phyloP scores from a whole-genome alignment of 2,329 filamentous ascomycete species.

The Setomelanomma holmii region DNA sequence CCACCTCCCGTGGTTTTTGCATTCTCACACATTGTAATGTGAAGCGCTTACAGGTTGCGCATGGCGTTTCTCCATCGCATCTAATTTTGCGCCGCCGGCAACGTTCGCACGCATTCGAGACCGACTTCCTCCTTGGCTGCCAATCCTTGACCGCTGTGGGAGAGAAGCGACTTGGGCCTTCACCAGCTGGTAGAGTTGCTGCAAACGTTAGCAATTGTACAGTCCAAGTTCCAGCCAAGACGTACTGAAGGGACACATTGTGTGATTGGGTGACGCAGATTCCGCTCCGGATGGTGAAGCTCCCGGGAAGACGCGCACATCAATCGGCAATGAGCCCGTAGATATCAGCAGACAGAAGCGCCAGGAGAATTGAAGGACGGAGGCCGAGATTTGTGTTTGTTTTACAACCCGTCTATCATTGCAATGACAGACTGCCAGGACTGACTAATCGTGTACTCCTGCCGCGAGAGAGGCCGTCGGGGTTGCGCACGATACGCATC shows the following conservation, averaged over 20 bases:
- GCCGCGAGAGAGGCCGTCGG: slow-evolving; percentile 17
- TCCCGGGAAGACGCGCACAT: slow-evolving; percentile 28
- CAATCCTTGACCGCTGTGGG: slow-evolving; percentile 43
- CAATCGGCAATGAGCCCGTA: slow-evolving; percentile 23
- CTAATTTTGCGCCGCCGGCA: slow-evolving; percentile 47
- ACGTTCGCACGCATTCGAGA: slow-evolving; percentile 48
- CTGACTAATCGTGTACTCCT: slow-evolving; percentile 39
- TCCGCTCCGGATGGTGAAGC: slow-evolving; percentile 37
- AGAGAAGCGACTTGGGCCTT: slow-evolving; percentile 40
- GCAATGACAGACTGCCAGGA: slow-evolving; percentile 19
- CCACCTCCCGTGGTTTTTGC: slow-evolving; percentile 45
- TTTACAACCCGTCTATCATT: slow-evolving; percentile 40
- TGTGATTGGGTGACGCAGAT: slow-evolving; percentile 24
- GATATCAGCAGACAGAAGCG: slow-evolving; percentile 25
- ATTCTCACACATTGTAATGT: slow-evolving; percentile 45
- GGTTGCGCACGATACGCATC: slow-evolving; percentile 32
- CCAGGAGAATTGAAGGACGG: slow-evolving; percentile 32
- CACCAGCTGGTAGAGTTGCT: slow-evolving; percentile 41
- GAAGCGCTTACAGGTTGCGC: slow-evolving; percentile 48
- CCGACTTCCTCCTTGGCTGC: slow-evolving; percentile 46
- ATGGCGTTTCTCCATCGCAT: slow-evolving; percentile 47
- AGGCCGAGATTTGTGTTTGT: slow-evolving; percentile 45
- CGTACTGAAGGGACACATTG: slow-evolving; percentile 48
- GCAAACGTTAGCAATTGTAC: slow-evolving; percentile 15
- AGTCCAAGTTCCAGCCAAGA: slow-evolving; percentile 6